These are phyloP conservation scores for Diplodia mutila DNA, from an alignment of 2,329 filamentous ascomycete genomes.

Conservation along the genomic window DNA sequence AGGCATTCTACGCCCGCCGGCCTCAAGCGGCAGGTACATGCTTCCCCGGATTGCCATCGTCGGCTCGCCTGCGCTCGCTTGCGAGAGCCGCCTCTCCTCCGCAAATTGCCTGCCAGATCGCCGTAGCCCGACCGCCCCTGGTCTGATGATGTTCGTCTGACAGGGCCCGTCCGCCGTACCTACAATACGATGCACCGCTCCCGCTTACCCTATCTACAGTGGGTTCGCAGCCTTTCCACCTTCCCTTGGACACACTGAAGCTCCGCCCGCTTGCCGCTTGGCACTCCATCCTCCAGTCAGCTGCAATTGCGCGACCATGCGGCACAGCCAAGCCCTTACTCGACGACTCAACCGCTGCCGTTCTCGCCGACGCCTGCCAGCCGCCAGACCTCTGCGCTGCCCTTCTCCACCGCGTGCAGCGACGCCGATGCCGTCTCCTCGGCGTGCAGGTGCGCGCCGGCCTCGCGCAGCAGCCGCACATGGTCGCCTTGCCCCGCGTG, in stretches of 20 bases:
- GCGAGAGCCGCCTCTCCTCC: conserved; percentile 16
- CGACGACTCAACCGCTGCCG: conserved; percentile 14
- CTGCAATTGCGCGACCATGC: background rate
- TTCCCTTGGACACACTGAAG: background rate
- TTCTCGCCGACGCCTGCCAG: conserved; percentile 28
- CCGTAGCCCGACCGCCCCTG: background rate
- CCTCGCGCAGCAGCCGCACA: conserved; percentile 57
- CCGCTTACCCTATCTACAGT: conserved; percentile 13
- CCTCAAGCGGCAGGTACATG: conserved; percentile 15
- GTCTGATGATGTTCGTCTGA: background rate
- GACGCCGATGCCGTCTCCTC: conserved; percentile 59
- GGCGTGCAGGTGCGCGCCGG: conserved; percentile 63
- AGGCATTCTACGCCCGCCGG: background rate
- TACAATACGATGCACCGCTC: too few relatives aligned
- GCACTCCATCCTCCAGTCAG: conserved; percentile 8
- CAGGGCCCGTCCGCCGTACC: background rate
- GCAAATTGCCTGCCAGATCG: background rate
- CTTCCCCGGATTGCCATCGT: conserved; percentile 8
- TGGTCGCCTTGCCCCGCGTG: conserved; percentile 60
- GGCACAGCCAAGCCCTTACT: background rate
- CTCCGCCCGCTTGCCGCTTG: conserved; percentile 2
- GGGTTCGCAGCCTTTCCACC: conserved; percentile 9
- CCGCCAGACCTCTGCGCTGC: conserved; percentile 41
- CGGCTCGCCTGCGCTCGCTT: background rate
- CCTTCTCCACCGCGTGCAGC: conserved; percentile 43